Percentiles rank a stretch among this genome's conserved stretches.
phyloP scores from a whole-genome alignment of 176 grass and related monocot species.

The Hordeum marinum region DNA sequence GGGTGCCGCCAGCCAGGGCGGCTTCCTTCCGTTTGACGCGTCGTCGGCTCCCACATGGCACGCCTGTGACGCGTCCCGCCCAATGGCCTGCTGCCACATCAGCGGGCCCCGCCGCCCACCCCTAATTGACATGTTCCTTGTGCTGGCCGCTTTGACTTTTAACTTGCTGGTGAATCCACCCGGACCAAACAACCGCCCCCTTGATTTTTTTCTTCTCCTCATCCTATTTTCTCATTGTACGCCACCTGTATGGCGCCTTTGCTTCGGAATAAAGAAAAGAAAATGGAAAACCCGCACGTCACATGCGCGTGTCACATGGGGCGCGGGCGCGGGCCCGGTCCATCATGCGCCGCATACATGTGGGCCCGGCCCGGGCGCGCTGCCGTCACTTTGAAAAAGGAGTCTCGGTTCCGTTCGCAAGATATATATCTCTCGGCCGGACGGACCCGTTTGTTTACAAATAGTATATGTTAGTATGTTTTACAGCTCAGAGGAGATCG shows the following conservation, averaged over 20 bases:
- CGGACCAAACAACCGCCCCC: neutral
- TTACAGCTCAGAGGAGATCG: neutral
- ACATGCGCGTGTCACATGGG: slow-evolving; percentile 42
- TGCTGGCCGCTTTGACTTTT: slow-evolving; percentile 45
- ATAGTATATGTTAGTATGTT: too few relatives aligned
- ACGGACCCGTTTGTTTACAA: neutral
- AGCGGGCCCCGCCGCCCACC: neutral
- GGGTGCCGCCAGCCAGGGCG: neutral
- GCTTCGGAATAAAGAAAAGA: slow-evolving; percentile 52
- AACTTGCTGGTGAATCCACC: slow-evolving; percentile 38
- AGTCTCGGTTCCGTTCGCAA: neutral
- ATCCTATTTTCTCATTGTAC: neutral
- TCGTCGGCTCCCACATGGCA: slow-evolving; percentile 15
- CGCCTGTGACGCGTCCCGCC: slow-evolving; percentile 45
- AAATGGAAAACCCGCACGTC: slow-evolving; percentile 1
- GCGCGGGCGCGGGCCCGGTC: neutral
- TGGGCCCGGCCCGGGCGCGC: neutral
- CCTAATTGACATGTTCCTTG: slow-evolving; percentile 36
- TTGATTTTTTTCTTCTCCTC: slow-evolving; percentile 18
- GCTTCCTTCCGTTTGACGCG: slow-evolving; percentile 26
- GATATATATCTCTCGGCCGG: neutral
- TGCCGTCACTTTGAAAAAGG: slow-evolving; percentile 44
- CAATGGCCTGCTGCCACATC: slow-evolving; percentile 56
- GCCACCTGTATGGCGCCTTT: slow-evolving; percentile 13
- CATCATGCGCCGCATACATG: slow-evolving; percentile 41